A percentile compares a stretch with the other conserved stretches of the same genome.
Evolutionary conservation across 192 early-diverging fungal species (phyloP).

Genomic region (Backusella westeae): DNA sequence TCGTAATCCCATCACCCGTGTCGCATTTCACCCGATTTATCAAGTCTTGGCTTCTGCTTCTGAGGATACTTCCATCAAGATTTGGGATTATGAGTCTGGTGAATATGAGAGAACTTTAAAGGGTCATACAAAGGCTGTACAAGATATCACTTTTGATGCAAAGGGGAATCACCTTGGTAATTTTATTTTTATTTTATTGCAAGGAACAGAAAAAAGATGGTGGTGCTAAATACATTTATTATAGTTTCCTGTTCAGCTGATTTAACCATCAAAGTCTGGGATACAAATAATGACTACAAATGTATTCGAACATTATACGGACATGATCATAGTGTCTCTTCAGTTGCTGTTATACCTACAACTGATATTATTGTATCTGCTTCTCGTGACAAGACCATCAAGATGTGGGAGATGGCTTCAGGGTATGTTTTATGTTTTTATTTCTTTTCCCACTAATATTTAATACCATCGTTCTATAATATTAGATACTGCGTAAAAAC

Average conservation of each 20-base stretch:
- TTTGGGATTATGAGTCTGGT: slow-evolving; percentile 94
- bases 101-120: slow-evolving; percentile 91
- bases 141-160: slow-evolving; percentile 81
- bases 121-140: slow-evolving; percentile 93
- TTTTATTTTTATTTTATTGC: not conserved
- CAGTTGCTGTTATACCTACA: slow-evolving; percentile 68
- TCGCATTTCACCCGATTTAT: slow-evolving; percentile 88
- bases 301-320: slow-evolving; percentile 85
- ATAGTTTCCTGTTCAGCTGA: slow-evolving; percentile 88
- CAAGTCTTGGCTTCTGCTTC: slow-evolving; percentile 77
- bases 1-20: slow-evolving; percentile 73
- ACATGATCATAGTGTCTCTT: slow-evolving; percentile 92
- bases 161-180: slow-evolving; percentile 81
- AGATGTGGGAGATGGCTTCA: slow-evolving; percentile 83
- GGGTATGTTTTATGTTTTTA: slow-evolving; percentile 45
- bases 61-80: slow-evolving; percentile 90
- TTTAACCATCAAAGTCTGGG: slow-evolving; percentile 91
- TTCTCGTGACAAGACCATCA: slow-evolving; percentile 87
- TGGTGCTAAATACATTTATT: not conserved
- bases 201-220: not conserved
- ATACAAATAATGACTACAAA: slow-evolving; percentile 77
- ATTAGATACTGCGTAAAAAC: slow-evolving; percentile 80
- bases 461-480: not conserved
- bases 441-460: not conserved
- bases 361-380: slow-evolving; percentile 82